Evolutionary conservation across 1,284 basidiomycete species (phyloP), one percentile per base, ranked within the genome.

Genomic region (Taiwanofungus camphoratus): DNA sequence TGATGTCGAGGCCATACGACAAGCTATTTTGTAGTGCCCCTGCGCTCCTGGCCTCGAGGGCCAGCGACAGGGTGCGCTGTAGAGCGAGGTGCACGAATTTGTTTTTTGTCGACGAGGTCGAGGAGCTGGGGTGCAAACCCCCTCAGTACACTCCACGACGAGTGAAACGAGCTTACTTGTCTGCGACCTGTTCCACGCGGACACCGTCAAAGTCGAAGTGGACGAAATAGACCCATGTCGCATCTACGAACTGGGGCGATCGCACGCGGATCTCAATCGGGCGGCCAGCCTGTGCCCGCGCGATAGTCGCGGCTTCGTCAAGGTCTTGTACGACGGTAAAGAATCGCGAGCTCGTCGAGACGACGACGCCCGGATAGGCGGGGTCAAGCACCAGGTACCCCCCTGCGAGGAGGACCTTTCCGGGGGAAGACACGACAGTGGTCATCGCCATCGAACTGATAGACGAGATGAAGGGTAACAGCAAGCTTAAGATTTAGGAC

Each of bases 301-400:
- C 46, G 48, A 41, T 9, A 7, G 42, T 26, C 16, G 36, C 37
- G 20, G 42, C 30, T 57, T 61, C 44, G 63, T 48, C 46, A 39
- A 52, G 36, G 13, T 45, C 33, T 37, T 67, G 68, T 45, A 85
- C 66, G 46, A 77, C 70, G 33, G 92, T 86, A 68, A 95, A 98
- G 70, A 99, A 99, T 31, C 96, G 78, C 15, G 92, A 90, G 8
- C 89, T 89, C 5, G 95, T 95, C 0, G 90, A 91, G 38, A 96
- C 76, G 26, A 92, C 92, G 43, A 90, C 68, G 34, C 93, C 93
- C 22, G 84, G 80, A 63, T 89, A 91, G 5, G 73, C 65, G 23
- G 78, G 81, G 64, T 96, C 92, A 46, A 96, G 82, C 20, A 97
- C 90, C 44, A 97, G 86, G 68, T 96, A 97, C 2, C 93, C 93